Base-by-base conservation (phyloP, 306 rosid genomes). In the Gillenia trifoliata region DNA sequence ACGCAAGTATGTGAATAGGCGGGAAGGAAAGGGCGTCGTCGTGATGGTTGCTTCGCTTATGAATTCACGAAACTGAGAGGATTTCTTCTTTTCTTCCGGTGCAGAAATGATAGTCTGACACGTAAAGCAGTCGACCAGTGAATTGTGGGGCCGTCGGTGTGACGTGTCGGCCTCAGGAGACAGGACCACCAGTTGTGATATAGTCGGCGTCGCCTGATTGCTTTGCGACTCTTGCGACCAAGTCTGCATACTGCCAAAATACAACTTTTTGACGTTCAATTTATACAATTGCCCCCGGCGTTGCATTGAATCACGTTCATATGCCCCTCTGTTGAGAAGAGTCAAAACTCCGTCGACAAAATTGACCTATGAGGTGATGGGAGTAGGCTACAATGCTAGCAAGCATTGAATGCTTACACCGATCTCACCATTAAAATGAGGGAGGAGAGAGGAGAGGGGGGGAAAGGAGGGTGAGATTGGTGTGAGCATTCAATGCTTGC, bases 171-270 rank as follows among this genome's bases (percentile, higher is more conserved):
- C 1, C 4, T 52, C 29, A 7, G 43, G 62, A 0, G 40, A 8
- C 13, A 11, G 72, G 79, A 67, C 31, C 31, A 66, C 72, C 3
- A 3, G 52, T 45, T 8, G 7, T 23, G 43, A 34, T 7, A 5
- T n/a, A 73, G 84, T 83, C 84, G 87, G 87, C 87, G 81, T 66
- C 66, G 72, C 17, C 77, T 8, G 3, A n/a, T 19, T 29, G 68
- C 52, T 47, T 55, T 16, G 79, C 40, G 74, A 73, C 79, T 45
- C 40, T 55, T 16, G 79, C 40, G 74, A 73, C 79, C 76, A 68
- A 47, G 72, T 62, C 70, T 28, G 20, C 40, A 68, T 81, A 77
- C 88, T 17, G 90, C 91, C 91, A 88, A 88, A 88, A 82, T 47
- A 72, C 0, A 30, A 75, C 96, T 90, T 88, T 90, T 90, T 85